A percentile compares a stretch with the other conserved stretches of the same genome.
Conservation (phyloP, 108 stramenopile genomes). For the Nitzschia sp. region DNA sequence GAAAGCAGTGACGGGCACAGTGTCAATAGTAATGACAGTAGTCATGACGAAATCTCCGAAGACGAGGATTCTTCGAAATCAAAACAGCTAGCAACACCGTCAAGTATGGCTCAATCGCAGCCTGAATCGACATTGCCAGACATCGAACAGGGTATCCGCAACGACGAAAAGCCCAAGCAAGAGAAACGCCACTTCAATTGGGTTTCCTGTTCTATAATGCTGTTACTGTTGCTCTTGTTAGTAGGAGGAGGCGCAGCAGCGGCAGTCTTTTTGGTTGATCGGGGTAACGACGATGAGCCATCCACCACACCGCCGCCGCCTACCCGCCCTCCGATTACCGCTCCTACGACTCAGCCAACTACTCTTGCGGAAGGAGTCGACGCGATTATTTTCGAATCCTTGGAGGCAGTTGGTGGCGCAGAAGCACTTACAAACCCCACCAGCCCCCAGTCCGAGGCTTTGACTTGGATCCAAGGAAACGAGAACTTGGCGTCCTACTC, state of each 20-base stretch:
- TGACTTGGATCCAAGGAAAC: conserved; percentile 12
- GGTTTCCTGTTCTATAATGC: conserved; percentile 5
- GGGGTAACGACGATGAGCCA: neutral
- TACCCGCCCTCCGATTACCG: neutral
- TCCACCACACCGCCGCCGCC: neutral
- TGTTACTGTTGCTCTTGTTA: too few relatives aligned
- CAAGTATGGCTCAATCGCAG: too few relatives aligned
- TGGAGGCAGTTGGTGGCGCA: conserved; percentile 1
- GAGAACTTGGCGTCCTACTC: neutral
- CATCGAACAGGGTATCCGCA: too few relatives aligned
- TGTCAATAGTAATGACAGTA: too few relatives aligned
- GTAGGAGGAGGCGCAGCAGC: conserved; percentile 20
- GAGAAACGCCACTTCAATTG: neutral
- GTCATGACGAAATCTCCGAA: neutral
- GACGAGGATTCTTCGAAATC: neutral
- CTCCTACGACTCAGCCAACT: neutral
- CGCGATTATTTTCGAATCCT: neutral
- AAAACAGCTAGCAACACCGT: too few relatives aligned
- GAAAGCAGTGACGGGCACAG: too few relatives aligned
- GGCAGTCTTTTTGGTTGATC: neutral
- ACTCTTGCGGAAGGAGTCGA: neutral
- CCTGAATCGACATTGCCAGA: too few relatives aligned
- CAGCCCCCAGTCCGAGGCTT: conserved; percentile 9
- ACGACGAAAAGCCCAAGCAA: neutral
- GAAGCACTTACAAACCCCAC: neutral